Base-by-base conservation (phyloP, 805 yeast genomes). In the Kluyveromyces wickerhamii region DNA sequence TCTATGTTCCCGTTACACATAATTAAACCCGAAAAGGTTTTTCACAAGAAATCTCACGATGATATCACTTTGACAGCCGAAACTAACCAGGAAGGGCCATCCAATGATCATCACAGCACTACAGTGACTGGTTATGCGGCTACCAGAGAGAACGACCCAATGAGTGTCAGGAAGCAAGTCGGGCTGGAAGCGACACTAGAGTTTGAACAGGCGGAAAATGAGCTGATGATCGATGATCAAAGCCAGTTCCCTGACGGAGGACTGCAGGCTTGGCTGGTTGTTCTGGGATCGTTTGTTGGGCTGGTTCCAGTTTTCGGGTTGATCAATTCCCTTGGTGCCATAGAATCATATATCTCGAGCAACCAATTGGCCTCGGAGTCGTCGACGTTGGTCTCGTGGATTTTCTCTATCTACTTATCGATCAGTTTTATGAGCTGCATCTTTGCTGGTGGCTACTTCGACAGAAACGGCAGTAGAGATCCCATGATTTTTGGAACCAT, bases 281-380 rank as follows among this genome's bases (percentile, higher is more conserved):
- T 77, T 0, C 48, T 74, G 21, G 88, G 86, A 1, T 63, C 74
- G 0, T 77, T 76, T 41, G 52, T 74, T 37, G 85, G 85, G 0
- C 56, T 74, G 15, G 50, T 72, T 4, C 77, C 78, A 1, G 69
- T 68, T 5, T 69, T 77, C 41, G 86, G 88, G 2, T 49, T 75
- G 27, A 58, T 75, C 39, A 77, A 77, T 43, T 63, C 81, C 0
- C 62, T 75, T 16, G 86, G 88, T 44, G 81, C 80, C 2, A 66
- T 79, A 27, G 79, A 79, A 57, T 69, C 80, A 0, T 77, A 78
- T 45, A 68, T 79, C 6, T 65, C 65, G 1, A 41, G 48, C 31
- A 51, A 79, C 56, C 87, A 79, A 54, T 56, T 79, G 46, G 65
- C 62, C 1, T 43, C 62, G 21, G 65, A 66, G 1, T 56, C 70